Percentiles rank a stretch among this genome's conserved stretches.
phyloP scores from a whole-genome alignment of 2,329 filamentous ascomycete genomes.

The Coniochaeta sp. region DNA sequence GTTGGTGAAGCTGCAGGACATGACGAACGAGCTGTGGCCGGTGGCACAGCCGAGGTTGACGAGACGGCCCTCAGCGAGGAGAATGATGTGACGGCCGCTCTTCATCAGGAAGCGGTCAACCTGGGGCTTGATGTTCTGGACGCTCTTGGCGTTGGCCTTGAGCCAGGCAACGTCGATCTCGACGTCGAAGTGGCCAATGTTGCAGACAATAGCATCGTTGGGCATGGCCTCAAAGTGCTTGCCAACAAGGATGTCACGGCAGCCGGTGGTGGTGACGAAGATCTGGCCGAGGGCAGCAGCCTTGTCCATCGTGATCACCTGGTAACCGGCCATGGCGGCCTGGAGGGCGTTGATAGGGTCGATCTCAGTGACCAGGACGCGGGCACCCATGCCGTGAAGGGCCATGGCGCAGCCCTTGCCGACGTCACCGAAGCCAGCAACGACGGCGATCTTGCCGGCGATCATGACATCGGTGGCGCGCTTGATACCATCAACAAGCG shows the following conservation, averaged over 20 bases:
- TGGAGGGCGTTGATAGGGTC: constrained; percentile 99
- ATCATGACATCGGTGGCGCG: constrained; percentile 99
- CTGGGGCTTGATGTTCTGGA: constrained; percentile 99
- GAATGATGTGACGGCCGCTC: constrained; percentile 93
- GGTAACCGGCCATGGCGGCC: constrained; percentile 93
- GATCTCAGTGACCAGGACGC: constrained; percentile 92
- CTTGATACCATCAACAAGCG: constrained; percentile 98
- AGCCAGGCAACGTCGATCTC: constrained; percentile 99
- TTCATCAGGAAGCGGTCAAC: constrained; percentile 96
- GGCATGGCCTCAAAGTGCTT: constrained; percentile 91
- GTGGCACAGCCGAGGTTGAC: constrained; percentile 99
- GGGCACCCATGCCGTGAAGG: constrained; percentile 94
- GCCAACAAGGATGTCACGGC: constrained; percentile 92
- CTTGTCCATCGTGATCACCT: constrained; percentile 96
- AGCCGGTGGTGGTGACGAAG: constrained; percentile 98
- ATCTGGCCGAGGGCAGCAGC: constrained; percentile 85
- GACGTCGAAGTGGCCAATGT: constrained; percentile 99
- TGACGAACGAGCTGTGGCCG: constrained; percentile 98
- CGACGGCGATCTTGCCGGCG: constrained; percentile 96
- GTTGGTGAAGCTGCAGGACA: constrained; percentile 99
- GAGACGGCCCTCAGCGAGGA: constrained; percentile 95
- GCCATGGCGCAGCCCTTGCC: constrained; percentile 97
- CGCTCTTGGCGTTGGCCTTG: constrained; percentile 89
- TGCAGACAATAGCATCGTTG: constrained; percentile 99
- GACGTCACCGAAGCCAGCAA: constrained; percentile 97